Base-by-base conservation (phyloP, 371 early-diverging fungal species). In the Mortierella sp. region DNA sequence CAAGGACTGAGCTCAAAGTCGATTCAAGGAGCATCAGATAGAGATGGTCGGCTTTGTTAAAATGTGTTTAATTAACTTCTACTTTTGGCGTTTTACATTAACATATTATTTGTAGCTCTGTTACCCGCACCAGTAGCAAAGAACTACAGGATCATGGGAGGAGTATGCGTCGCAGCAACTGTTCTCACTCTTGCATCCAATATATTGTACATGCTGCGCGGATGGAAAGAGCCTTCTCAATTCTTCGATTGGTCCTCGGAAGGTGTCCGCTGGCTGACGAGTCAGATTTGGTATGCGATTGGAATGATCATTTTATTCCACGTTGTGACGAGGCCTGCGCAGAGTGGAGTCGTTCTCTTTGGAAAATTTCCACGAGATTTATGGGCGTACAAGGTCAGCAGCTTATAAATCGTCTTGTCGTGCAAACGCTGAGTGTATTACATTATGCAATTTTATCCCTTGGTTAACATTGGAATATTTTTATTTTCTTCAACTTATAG, bases 251-350 rank as follows among this genome's bases (percentile, higher is more conserved):
- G 57, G 64, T 55, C 74, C 3, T 70, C 70, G 18, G 60, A 61
- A n/a, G 59, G n/a, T 5, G 55, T 78, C 6, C 79, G 79, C 5
- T 78, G 79, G 79, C 57, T 73, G 68, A 78, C 79, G 24, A 78
- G 74, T 35, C 79, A 78, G 39, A 70, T 78, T 37, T 78, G 79
- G 79, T 78, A 78, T 47, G 79, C 74, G 8, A 73, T 78, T 59
- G 79, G 73, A 1, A 78, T 78, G 79, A 78, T 73, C 16, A 70
- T 73, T 51, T 51, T 78, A 57, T 78, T 78, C 54, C 79, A 78
- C 30, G 79, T 78, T 24, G 79, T 78, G 22, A 78, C 79, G 1
- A 66, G 79, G 5, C 79, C 79, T 12, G 79, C 79, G 18, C 79
- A 78, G 71, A 78, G 79, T 30, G 79, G 79, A 11, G 79, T 78